Base-by-base conservation (phyloP, 2,329 filamentous ascomycete genomes). In the Hymenoscyphus linearis region DNA sequence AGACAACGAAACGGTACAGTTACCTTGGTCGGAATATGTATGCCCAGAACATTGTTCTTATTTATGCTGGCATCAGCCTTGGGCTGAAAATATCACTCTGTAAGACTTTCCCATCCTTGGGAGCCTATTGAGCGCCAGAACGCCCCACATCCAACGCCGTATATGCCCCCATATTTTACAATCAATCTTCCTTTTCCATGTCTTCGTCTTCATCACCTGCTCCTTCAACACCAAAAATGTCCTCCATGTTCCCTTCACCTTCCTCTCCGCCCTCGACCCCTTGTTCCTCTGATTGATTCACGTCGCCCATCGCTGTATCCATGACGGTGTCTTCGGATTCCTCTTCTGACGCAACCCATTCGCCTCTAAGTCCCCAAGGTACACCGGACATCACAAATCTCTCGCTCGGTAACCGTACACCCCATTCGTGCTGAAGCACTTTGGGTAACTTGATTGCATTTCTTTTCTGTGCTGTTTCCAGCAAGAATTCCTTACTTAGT, bases 401-500 rank as follows among this genome's bases (percentile, higher is more conserved):
- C 76, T 89, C 86, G 68, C 82, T 85, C 1, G 86, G 86, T 62
- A 89, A 73, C 12, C 86, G 76, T 6, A 88, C 80, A 26, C 86
- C 86, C 85, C 86, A 89, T 71, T 89, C 86, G 68, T 83, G 84
- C 50, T 82, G 80, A 13, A 82, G 77, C 16, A 89, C 82, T 63
- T 82, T 80, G 22, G 86, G 86, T 64, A 92, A 75, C 1, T 81
- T 82, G 31, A 88, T 78, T 68, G 83, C 84, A 75, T 92, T 92
- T 65, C 86, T 78, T 71, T 89, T 85, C 65, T 82, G 79, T 13
- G 89, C 90, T n/a, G 91, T 78, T 72, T 92, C 88, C 60, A 87
- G 77, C 77, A 93, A 80, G 74, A 89, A 92, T 66, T 93, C 90
- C 72, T 93, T 93, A 73, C 80, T 83, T 57, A 84, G 77, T 9